Percentiles rank a stretch among this genome's conserved stretches.
Evolutionary conservation across 2,329 filamentous ascomycete genomes (phyloP).

Genomic region (Penicillium hesseltinei): DNA sequence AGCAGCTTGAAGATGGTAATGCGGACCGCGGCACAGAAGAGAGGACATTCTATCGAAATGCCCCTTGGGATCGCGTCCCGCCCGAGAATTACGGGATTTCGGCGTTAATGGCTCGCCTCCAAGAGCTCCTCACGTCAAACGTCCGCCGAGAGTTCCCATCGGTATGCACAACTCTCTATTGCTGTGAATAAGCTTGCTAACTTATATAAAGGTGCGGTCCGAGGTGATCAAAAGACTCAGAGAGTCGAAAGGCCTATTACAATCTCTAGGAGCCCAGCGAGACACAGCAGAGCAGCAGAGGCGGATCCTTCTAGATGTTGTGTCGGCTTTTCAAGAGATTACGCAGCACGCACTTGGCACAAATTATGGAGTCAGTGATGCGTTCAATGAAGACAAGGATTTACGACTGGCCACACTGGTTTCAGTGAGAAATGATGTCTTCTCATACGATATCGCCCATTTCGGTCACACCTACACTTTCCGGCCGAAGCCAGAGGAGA

Average conservation of each 20-base stretch:
- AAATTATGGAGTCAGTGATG: not conserved
- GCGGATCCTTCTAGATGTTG: not conserved
- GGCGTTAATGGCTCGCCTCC: conserved; percentile 41
- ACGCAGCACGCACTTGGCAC: not conserved
- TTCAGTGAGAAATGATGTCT: not conserved
- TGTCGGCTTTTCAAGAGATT: not conserved
- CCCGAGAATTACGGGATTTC: conserved; percentile 43
- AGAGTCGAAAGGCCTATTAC: not conserved
- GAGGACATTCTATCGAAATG: conserved; percentile 32
- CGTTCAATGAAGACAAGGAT: not conserved
- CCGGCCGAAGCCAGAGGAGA: not conserved
- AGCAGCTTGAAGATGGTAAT: conserved; percentile 21
- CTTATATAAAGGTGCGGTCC: not conserved
- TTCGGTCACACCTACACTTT: not conserved
- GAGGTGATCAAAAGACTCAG: not conserved
- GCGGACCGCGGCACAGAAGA: conserved; percentile 34
- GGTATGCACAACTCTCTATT: conserved; percentile 32
- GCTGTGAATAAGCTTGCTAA: not conserved
- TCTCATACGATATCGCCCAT: not conserved
- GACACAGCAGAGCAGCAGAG: not conserved
- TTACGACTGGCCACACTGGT: not conserved
- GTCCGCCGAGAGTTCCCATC: conserved; percentile 49
- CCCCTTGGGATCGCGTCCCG: conserved; percentile 40
- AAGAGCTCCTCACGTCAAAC: conserved; percentile 43
- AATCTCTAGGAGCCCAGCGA: not conserved